Percentiles rank a stretch among this genome's conserved stretches.
Evolutionary conservation across 1,284 basidiomycete species (phyloP).

Genomic region (Rugosomyces carneus): DNA sequence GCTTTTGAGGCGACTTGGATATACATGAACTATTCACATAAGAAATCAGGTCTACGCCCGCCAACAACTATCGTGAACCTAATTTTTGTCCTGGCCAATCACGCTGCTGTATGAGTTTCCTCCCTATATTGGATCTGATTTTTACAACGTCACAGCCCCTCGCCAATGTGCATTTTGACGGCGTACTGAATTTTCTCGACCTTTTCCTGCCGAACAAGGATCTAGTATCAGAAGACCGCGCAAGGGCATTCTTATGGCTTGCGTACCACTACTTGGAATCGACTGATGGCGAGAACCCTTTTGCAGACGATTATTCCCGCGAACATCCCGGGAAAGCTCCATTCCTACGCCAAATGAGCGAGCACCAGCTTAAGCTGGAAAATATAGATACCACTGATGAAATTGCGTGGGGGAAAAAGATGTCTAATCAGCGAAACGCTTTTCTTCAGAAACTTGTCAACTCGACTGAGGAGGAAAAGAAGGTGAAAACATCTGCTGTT

Average conservation of each 20-base stretch:
- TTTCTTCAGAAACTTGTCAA: constrained; percentile 59
- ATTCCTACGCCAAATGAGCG: constrained; percentile 40
- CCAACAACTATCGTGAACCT: constrained; percentile 79
- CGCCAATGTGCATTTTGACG: constrained; percentile 67
- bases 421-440: constrained; percentile 56
- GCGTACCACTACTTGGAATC: constrained; percentile 73
- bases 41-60: constrained; percentile 57
- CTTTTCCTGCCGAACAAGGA: constrained; percentile 68
- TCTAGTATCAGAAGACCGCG: constrained; percentile 65
- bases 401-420: constrained; percentile 56
- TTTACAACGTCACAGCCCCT: constrained; percentile 45
- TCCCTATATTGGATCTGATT: constrained; percentile 7
- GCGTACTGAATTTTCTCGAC: constrained; percentile 71
- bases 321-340: constrained; percentile 51
- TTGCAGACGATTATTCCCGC: constrained; percentile 50
- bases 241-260: constrained; percentile 74
- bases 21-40: constrained; percentile 12
- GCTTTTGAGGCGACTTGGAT: constrained; percentile 9
- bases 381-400: constrained; percentile 68
- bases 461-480: constrained; percentile 43
- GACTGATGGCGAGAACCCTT: constrained; percentile 54
- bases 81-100: constrained; percentile 69
- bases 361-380: constrained; percentile 46
- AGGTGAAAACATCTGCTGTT: constrained; percentile 32
- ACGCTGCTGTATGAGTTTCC: constrained; percentile 48